Conservation (phyloP, 768 basidiomycete genomes). For the Tubosaeta sp. region DNA sequence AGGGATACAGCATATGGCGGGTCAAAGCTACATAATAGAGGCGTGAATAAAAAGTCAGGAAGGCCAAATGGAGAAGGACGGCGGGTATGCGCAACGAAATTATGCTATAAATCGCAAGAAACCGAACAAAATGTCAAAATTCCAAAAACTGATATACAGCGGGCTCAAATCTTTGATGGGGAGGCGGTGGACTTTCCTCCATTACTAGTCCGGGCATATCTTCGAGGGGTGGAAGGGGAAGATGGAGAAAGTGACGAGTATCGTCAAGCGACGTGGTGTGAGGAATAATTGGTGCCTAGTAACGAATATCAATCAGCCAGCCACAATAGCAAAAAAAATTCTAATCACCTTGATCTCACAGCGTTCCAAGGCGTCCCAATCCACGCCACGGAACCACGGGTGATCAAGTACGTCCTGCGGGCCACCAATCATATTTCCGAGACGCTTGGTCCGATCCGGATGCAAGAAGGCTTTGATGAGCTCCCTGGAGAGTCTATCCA, state of each 20-base stretch:
- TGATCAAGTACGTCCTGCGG: slow-evolving; percentile 89
- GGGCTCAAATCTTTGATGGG: slow-evolving; percentile 63
- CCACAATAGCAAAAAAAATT: background rate
- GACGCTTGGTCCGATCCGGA: slow-evolving; percentile 84
- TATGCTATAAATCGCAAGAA: slow-evolving; percentile 26
- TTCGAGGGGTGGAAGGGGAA: slow-evolving; percentile 69
- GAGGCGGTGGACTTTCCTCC: slow-evolving; percentile 55
- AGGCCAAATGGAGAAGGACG: background rate
- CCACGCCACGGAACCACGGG: slow-evolving; percentile 93
- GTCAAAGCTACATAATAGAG: slow-evolving; percentile 27
- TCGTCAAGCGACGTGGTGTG: slow-evolving; percentile 76
- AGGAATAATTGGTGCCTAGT: slow-evolving; percentile 82
- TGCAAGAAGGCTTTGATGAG: slow-evolving; percentile 86
- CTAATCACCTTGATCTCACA: slow-evolving; percentile 75
- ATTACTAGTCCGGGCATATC: slow-evolving; percentile 76
- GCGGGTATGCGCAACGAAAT: slow-evolving; percentile 7
- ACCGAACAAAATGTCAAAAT: slow-evolving; percentile 45
- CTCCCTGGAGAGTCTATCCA: slow-evolving; percentile 87
- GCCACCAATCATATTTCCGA: slow-evolving; percentile 92
- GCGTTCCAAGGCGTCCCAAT: slow-evolving; percentile 84
- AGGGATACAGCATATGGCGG: slow-evolving; percentile 28
- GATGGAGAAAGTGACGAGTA: slow-evolving; percentile 80
- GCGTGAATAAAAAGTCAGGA: slow-evolving; percentile 2
- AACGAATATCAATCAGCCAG: background rate
- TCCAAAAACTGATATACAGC: slow-evolving; percentile 71